phyloP scores from a whole-genome alignment of 2,329 filamentous ascomycete genomes.

The Alternaria gaisen region DNA sequence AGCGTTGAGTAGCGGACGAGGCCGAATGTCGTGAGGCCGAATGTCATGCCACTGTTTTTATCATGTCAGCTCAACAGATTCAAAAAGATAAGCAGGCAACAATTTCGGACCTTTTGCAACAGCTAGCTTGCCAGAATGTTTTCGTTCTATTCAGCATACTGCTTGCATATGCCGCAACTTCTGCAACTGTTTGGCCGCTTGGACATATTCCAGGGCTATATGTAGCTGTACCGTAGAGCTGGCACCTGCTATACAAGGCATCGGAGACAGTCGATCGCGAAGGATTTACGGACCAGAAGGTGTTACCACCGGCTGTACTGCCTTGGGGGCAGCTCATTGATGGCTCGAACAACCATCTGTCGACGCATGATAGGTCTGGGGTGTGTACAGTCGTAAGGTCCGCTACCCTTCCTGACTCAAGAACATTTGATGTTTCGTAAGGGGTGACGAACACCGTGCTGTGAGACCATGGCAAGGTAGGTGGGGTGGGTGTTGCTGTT shows the following conservation, averaged over 20 bases:
- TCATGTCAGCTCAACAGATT: too few relatives aligned
- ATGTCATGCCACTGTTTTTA: too few relatives aligned
- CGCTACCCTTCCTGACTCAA: neutral
- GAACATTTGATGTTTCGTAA: too few relatives aligned
- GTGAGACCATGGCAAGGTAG: too few relatives aligned
- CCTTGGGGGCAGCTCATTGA: too few relatives aligned
- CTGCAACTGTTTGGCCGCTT: neutral
- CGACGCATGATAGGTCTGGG: neutral
- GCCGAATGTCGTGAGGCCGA: too few relatives aligned
- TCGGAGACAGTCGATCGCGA: neutral
- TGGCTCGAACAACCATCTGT: neutral
- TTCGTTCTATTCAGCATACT: accelerated
- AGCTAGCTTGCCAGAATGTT: neutral
- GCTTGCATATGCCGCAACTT: neutral
- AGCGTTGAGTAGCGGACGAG: too few relatives aligned
- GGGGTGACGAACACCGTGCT: neutral
- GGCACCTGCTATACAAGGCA: neutral
- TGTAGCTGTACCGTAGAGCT: neutral
- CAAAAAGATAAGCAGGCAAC: too few relatives aligned
- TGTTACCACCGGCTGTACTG: too few relatives aligned
- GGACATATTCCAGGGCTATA: neutral
- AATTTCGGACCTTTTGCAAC: neutral
- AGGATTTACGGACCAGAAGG: neutral
- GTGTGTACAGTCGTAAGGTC: neutral
- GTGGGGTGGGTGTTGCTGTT: too few relatives aligned